phyloP scores from a whole-genome alignment of 768 basidiomycete genomes.

The Lactifluus hygrophoroides region DNA sequence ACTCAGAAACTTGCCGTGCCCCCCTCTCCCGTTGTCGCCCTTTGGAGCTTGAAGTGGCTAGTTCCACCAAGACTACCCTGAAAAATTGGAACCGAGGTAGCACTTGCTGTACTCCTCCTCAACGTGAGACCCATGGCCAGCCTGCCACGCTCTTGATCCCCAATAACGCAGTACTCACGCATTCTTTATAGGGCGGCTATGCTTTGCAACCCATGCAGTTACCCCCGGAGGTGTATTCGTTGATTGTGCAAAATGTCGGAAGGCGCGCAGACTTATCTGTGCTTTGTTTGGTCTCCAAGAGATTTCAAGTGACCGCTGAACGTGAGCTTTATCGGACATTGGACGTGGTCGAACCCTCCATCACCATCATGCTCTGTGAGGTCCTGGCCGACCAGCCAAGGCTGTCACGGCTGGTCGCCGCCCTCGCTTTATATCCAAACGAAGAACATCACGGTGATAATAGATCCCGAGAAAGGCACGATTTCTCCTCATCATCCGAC shows the following conservation, averaged over 20 bases:
- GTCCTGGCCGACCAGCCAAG: constrained; percentile 39
- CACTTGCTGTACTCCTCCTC: neutral
- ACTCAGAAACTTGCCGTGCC: neutral
- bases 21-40: neutral
- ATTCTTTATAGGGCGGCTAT: constrained; percentile 1
- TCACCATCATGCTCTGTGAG: constrained; percentile 38
- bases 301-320: constrained; percentile 47
- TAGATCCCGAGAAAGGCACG: constrained; percentile 20
- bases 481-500: constrained; percentile 26
- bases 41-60: neutral
- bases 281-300: constrained; percentile 50
- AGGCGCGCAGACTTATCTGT: constrained; percentile 46
- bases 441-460: constrained; percentile 22
- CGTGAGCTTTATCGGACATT: constrained; percentile 53
- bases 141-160: neutral
- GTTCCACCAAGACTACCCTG: neutral
- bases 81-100: neutral
- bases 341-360: constrained; percentile 33
- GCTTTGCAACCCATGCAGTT: constrained; percentile 39
- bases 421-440: constrained; percentile 42
- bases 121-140: neutral
- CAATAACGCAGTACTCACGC: neutral
- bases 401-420: constrained; percentile 43
- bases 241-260: constrained; percentile 44
- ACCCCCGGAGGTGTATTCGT: constrained; percentile 50